Base-by-base conservation (phyloP, 2,329 filamentous ascomycete species). In the Geosmithia putterillii region DNA sequence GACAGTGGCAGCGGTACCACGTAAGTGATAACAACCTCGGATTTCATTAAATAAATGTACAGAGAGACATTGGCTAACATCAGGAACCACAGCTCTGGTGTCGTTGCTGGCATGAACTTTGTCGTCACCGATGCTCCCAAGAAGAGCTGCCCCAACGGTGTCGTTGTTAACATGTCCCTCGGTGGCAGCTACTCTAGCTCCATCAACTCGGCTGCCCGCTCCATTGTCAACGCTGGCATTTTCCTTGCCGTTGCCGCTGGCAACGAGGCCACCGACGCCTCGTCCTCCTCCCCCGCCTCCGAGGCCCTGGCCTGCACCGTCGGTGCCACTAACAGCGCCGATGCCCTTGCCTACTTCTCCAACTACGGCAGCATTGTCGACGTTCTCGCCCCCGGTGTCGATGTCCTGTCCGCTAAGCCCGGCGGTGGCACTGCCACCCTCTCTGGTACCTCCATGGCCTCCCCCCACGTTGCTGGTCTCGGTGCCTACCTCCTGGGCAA, bases 191-290 rank as follows among this genome's bases (percentile, higher is more conserved):
- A 51, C 46, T 71, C 70, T 3, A 45, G 59, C 2, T 55, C 71
- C 10, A 51, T 76, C 49, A 78, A 77, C 64, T 55, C 53, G 17
- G 73, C 73, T 8, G 71, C 74, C 8, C 62, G 61, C 22, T 59
- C 57, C 43, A 61, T 73, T 21, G 61, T 71, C 48, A 50, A 50
- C 7, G 58, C 62, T 0, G 73, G 72, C 14, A 59, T 75, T 46
- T 73, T 74, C 51, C 60, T 75, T 35, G 72, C 68, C 42, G 73
- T 76, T 10, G 74, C 74, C 2, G 74, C 74, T 17, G 74, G 74
- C 38, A 78, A 78, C 53, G 58, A 63, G 4, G 61, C 59, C 44
- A 50, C 49, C 17, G 60, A 75, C 47, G 69, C 72, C 1, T 48
- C 54, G 23, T 32, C 28, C 10, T 64, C 53, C 43, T 74, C 71